Percentiles rank a stretch among this genome's conserved stretches.
Evolutionary conservation across 2,329 filamentous ascomycete species (phyloP).

Genomic region (Bipolaris cookei): DNA sequence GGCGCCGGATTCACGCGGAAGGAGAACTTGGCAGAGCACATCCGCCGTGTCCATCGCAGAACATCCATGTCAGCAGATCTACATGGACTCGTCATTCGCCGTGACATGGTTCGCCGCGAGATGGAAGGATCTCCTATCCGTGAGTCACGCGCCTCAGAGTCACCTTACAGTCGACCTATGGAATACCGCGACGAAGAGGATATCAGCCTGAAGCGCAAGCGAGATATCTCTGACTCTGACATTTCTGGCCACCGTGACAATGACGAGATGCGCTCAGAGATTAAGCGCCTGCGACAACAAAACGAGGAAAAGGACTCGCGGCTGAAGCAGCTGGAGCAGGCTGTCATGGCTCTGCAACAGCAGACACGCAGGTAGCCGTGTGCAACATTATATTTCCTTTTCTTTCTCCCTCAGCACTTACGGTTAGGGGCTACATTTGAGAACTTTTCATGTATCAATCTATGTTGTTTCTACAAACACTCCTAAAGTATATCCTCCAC

Average conservation of each 20-base stretch:
- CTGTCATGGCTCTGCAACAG: conserved; percentile 45
- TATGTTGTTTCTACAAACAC: too few relatives aligned
- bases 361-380: conserved; percentile 30
- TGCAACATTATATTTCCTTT: too few relatives aligned
- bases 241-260: conserved; percentile 31
- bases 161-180: conserved; percentile 31
- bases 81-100: conserved; percentile 41
- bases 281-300: conserved; percentile 51
- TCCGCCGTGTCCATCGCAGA: conserved; percentile 78
- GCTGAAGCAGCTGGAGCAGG: conserved; percentile 44
- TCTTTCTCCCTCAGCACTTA: too few relatives aligned
- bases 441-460: too few relatives aligned
- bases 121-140: conserved; percentile 29
- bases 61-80: conserved; percentile 47
- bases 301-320: conserved; percentile 52
- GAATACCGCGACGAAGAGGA: conserved; percentile 38
- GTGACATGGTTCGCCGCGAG: conserved; percentile 26
- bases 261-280: conserved; percentile 48
- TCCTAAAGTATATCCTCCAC: too few relatives aligned
- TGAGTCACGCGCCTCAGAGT: conserved; percentile 33
- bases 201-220: conserved; percentile 41
- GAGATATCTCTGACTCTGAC: conserved; percentile 37
- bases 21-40: conserved; percentile 92
- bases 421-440: too few relatives aligned
- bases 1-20: conserved; percentile 91